These are phyloP conservation scores for Thelonectria discophora DNA, from an alignment of 2,329 filamentous ascomycete genomes.

Conservation along the genomic window DNA sequence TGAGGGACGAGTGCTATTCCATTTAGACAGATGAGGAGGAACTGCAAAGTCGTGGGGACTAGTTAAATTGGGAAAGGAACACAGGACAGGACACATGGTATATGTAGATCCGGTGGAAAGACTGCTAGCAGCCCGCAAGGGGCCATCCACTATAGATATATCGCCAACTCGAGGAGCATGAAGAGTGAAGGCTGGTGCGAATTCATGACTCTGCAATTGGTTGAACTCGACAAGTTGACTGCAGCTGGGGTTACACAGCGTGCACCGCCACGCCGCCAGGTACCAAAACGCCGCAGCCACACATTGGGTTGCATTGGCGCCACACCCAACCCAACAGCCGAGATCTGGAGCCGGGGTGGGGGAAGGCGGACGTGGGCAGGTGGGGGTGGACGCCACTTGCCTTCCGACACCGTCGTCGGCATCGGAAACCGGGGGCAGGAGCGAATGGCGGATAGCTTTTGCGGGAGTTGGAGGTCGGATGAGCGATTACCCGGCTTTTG, in stretches of 20 bases:
- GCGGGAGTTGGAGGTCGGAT: conserved; percentile 32
- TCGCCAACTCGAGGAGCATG: not conserved
- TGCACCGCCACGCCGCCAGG: conserved; percentile 23
- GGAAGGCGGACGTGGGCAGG: conserved; percentile 16
- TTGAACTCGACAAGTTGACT: not conserved
- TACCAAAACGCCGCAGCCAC: conserved; percentile 19
- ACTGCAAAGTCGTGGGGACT: not conserved
- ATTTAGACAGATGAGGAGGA: conserved; percentile 7
- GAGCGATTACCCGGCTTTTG: conserved; percentile 37
- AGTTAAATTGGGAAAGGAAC: not conserved
- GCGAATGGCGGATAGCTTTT: conserved; percentile 19
- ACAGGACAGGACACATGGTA: conserved; percentile 9
- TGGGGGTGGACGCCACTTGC: conserved; percentile 17
- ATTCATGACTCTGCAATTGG: not conserved
- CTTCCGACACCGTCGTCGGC: conserved; percentile 31
- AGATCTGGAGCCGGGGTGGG: conserved; percentile 36
- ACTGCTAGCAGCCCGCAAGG: conserved; percentile 2
- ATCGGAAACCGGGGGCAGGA: conserved; percentile 27
- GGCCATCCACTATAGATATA: not conserved
- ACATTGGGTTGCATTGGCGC: not conserved
- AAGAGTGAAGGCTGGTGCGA: not conserved
- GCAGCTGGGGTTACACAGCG: not conserved
- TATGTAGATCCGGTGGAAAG: not conserved
- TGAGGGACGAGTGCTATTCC: conserved; percentile 13
- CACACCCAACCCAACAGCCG: conserved; percentile 31